Base-by-base conservation (phyloP, 116 monocot species). In the Phalaenopsis hybrid region DNA sequence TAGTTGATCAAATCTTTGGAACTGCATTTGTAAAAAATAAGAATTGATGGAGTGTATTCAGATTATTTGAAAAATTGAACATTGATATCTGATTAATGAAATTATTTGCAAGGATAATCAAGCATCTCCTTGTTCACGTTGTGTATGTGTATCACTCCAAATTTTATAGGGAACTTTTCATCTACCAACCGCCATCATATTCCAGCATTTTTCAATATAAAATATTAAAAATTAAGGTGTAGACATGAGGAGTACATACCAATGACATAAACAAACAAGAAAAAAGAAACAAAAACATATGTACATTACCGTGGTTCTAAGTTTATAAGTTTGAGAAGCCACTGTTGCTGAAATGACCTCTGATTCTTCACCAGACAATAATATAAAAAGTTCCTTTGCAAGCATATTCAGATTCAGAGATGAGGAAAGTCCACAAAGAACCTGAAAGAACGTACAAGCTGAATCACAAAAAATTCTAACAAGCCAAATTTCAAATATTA, bases 391-490 rank as follows among this genome's bases (percentile, higher is more conserved):
- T 73, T 99, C 93, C 8, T 83, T 90, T 58, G 84, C 82, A 76
- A 95, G 83, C 45, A 63, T 51, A 84, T 50, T 81, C 51, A 87
- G 13, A 76, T 99, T 87, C 74, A 82, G 86, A 79, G 72, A 65
- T 12, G 87, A 84, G 10, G 91, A 91, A 77, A 99, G 91, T 20
- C 91, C 93, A 88, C 90, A 90, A 81, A 99, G 93, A 84, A 99
- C 90, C 99, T 99, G 88, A 25, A 57, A 82, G 20, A 6, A 78
- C 79, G 20, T 5, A 78, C 57, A 69, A 89, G 88, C 87, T 9
- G 16, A 44, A 75, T 75, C 46, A 75, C 45, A 72, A 72, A 72
- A 13, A 37, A 4, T 1, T 72, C 72, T 16, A 72, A 37, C 34
- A 75, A 20, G 44, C 17, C 4, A 75, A 75, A 45, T 75, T 75